A percentile compares a stretch with the other conserved stretches of the same genome.
Evolutionary conservation across 2,329 filamentous ascomycete genomes (phyloP).

Genomic region (Pseudocercospora fijiensis): DNA sequence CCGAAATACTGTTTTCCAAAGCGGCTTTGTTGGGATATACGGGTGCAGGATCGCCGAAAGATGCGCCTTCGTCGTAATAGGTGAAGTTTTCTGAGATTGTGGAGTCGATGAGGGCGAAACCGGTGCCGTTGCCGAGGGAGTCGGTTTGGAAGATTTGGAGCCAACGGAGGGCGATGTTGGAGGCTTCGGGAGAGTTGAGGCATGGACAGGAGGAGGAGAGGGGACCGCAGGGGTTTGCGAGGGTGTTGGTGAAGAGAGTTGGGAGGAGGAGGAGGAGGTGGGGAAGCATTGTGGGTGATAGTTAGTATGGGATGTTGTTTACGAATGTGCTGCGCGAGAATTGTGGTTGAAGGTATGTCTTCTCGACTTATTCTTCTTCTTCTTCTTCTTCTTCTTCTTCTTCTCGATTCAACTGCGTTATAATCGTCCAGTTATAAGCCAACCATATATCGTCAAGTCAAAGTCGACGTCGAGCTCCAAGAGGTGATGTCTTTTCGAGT

Average conservation of each 20-base stretch:
- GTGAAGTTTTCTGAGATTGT: conserved; percentile 11
- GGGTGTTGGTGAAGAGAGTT: neutral
- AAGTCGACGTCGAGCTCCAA: neutral
- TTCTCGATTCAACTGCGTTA: too few species aligned
- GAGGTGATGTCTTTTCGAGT: neutral
- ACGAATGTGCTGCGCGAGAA: too few species aligned
- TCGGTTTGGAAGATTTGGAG: conserved; percentile 19
- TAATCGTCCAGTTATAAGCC: too few species aligned
- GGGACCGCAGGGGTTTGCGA: neutral
- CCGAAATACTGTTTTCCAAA: conserved; percentile 9
- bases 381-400: neutral
- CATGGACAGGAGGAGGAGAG: conserved; percentile 8
- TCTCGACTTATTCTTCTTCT: too few species aligned
- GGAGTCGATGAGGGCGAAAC: conserved; percentile 12
- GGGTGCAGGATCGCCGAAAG: conserved; percentile 13
- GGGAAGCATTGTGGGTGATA: neutral
- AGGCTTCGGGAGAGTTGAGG: conserved; percentile 14
- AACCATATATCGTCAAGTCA: neutral
- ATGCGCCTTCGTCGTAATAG: conserved; percentile 16
- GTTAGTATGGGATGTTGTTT: neutral
- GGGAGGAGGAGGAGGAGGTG: neutral
- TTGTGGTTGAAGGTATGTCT: too few species aligned
- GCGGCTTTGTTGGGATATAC: conserved; percentile 10
- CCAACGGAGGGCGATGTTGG: conserved; percentile 18
- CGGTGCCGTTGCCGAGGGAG: conserved; percentile 13